These are phyloP conservation scores for Tanacetum coccineum DNA, from an alignment of 129 eudicot species.

Conservation along the genomic window DNA sequence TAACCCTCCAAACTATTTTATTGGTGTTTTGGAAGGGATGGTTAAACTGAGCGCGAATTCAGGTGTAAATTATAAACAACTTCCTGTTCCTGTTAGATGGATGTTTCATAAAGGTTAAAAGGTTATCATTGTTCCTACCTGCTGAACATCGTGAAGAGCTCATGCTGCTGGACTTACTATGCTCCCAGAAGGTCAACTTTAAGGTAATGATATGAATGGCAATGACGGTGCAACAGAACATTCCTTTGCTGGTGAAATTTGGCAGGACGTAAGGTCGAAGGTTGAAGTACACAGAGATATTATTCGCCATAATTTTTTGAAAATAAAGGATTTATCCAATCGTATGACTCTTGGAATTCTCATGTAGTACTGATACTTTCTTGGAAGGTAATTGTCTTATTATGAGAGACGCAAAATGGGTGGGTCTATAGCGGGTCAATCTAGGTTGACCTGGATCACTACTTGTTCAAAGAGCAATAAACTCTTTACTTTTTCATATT, in stretches of 20 bases:
- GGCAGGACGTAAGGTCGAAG: conserved; percentile 57
- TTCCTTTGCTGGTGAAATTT: conserved; percentile 57
- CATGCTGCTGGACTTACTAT: conserved; percentile 36
- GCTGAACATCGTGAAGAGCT: conserved; percentile 48
- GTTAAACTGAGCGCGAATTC: conserved; percentile 54
- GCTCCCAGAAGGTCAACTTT: conserved; percentile 26
- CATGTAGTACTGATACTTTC: conserved; percentile 69
- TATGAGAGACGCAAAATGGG: conserved; percentile 5
- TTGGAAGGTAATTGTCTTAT: conserved; percentile 57
- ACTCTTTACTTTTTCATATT: not conserved
- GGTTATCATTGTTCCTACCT: conserved; percentile 74
- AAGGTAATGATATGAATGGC: conserved; percentile 14
- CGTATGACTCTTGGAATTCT: conserved; percentile 67
- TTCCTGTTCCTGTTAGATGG: conserved; percentile 90
- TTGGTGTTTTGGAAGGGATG: conserved; percentile 76
- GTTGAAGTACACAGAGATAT: conserved; percentile 59
- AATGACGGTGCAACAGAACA: conserved; percentile 31
- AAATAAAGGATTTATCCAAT: conserved; percentile 59
- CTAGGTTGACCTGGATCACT: not conserved
- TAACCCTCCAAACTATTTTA: conserved; percentile 79
- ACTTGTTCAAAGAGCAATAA: not conserved
- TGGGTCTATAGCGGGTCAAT: conserved; percentile 1
- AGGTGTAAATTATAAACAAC: conserved; percentile 46
- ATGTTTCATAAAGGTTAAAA: conserved; percentile 79
- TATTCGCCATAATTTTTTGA: conserved; percentile 61